Evolutionary conservation across 345 rosid genomes (phyloP), one percentile per base, ranked within the genome.

Genomic region (Brassica carinata): DNA sequence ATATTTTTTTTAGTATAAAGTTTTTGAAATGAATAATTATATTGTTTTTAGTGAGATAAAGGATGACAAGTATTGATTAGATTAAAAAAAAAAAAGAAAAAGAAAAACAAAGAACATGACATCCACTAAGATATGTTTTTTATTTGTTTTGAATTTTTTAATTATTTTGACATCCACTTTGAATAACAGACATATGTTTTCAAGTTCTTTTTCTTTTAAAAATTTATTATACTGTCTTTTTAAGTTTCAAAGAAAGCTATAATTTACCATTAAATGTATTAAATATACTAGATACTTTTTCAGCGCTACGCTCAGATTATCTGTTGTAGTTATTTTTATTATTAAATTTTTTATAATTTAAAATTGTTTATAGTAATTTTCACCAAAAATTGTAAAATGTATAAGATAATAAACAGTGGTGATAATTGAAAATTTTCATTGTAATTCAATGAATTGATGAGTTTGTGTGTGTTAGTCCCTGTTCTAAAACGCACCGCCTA

Each of bases 1-100:
- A 23, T 34, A 17, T 18, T 59, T 4, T 10, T 10, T 40, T 30
- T 59, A 15, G 10, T 31, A 33, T 7, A 72, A 72, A 72, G 38
- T 73, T 67, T 2, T 73, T 45, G 27, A 57, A 13, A 40, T 38
- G 18, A 36, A 65, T 55, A 65, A 18, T 58, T 79, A 29, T 17
- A 30, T 66, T 79, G 77, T 79, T 73, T 73, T 53, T 79, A 79
- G 63, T 40, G 68, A 38, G 63, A 79, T 57, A 73, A 73, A 79
- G 8, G 30, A 18, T n/a, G 66, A 53, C 43, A 26, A 45, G 55
- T 45, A 45, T 48, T 63, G 75, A 45, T 45, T 63, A 70, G 67
- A 68, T 38, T n/a, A 58, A 13, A 4, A 57, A 69, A 53, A n/a
- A 10, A 3, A 57, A 69, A 53, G 19, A n/a, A 40, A 3, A 3